A percentile compares a stretch with the other conserved stretches of the same genome.
Evolutionary conservation across 2,329 filamentous ascomycete species (phyloP).

Genomic region (Torrubiella hemipterigena): DNA sequence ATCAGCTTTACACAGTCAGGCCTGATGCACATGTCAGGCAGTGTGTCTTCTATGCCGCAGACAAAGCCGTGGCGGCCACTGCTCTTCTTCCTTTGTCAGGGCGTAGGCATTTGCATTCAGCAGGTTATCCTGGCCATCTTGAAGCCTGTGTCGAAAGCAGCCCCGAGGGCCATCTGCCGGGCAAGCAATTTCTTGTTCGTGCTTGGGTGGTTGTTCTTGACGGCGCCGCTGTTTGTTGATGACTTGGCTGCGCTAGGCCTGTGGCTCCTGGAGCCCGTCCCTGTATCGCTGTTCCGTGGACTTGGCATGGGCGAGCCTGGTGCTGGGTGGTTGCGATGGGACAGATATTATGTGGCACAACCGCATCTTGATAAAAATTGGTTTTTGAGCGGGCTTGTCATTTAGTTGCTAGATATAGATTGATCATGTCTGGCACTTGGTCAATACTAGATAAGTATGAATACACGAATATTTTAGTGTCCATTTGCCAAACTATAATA

Average conservation of each 20-base stretch:
- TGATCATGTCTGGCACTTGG: too few species aligned
- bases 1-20: slow-evolving; percentile 52
- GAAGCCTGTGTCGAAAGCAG: slow-evolving; percentile 14
- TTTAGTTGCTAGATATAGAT: too few species aligned
- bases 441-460: neutral
- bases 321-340: slow-evolving; percentile 59
- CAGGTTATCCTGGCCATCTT: slow-evolving; percentile 21
- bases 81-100: slow-evolving; percentile 63
- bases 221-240: slow-evolving; percentile 54
- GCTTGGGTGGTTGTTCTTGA: slow-evolving; percentile 55
- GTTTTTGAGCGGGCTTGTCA: slow-evolving; percentile 34
- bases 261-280: slow-evolving; percentile 76
- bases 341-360: slow-evolving; percentile 33
- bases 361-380: slow-evolving; percentile 52
- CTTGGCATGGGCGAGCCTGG: slow-evolving; percentile 49
- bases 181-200: slow-evolving; percentile 50
- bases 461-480: too few species aligned
- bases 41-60: slow-evolving; percentile 48
- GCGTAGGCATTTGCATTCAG: slow-evolving; percentile 53
- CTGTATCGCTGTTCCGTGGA: slow-evolving; percentile 56
- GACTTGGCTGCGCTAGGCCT: slow-evolving; percentile 64
- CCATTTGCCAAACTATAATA: too few species aligned
- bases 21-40: slow-evolving; percentile 59
- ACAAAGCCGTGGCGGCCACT: slow-evolving; percentile 41
- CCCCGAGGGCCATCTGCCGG: slow-evolving; percentile 35